These are phyloP conservation scores for Rhizophora apiculata DNA, from an alignment of 345 rosid genomes.

Conservation along the genomic window DNA sequence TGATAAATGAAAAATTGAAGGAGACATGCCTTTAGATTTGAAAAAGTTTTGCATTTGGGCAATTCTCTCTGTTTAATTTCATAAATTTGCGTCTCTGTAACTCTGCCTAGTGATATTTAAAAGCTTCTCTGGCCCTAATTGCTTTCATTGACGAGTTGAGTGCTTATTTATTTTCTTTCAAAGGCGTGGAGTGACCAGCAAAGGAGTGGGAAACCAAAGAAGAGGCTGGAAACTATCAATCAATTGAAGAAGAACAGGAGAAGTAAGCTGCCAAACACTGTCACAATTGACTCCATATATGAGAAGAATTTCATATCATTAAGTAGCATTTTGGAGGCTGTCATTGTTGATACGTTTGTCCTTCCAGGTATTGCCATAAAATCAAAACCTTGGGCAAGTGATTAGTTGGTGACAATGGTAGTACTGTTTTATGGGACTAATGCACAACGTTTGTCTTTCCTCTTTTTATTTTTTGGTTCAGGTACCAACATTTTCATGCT, in stretches of 20 bases:
- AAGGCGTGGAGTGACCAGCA: slow-evolving; percentile 81
- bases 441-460: not conserved
- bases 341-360: slow-evolving; percentile 55
- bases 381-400: not conserved
- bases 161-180: slow-evolving; percentile 4
- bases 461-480: slow-evolving; percentile 19
- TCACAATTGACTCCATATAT: slow-evolving; percentile 68
- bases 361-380: slow-evolving; percentile 53
- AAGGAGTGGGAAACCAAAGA: slow-evolving; percentile 51
- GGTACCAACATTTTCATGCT: slow-evolving; percentile 93
- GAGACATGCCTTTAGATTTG: not conserved
- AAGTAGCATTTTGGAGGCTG: slow-evolving; percentile 75
- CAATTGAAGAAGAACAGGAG: slow-evolving; percentile 66
- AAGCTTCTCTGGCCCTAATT: not conserved
- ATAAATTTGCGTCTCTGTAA: not conserved
- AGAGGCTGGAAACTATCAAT: slow-evolving; percentile 58
- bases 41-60: not conserved
- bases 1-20: not conserved
- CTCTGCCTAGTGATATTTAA: not conserved
- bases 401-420: not conserved
- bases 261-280: slow-evolving; percentile 61
- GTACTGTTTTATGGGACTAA: not conserved
- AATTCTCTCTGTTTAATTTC: not conserved
- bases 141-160: not conserved
- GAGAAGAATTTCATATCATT: slow-evolving; percentile 81